phyloP scores from a whole-genome alignment of 768 basidiomycete genomes.

The Lactifluus subvellereus region DNA sequence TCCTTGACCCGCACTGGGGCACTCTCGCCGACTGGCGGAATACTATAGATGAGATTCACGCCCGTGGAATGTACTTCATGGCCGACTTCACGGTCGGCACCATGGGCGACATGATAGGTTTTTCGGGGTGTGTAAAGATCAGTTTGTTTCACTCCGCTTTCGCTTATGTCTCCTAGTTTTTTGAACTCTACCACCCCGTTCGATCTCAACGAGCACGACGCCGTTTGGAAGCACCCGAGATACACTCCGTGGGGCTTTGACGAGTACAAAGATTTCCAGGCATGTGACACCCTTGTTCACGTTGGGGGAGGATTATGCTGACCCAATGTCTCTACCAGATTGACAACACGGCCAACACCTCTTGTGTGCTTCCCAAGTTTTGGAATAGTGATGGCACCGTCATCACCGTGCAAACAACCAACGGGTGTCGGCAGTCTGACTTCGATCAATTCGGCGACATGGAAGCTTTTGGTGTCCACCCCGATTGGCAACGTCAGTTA shows the following conservation, averaged over 20 bases:
- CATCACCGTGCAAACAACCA: constrained; percentile 46
- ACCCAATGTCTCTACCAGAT: constrained; percentile 37
- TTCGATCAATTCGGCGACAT: constrained; percentile 97
- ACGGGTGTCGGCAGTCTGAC: constrained; percentile 76
- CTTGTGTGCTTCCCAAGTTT: constrained; percentile 72
- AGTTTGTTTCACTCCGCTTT: constrained; percentile 12
- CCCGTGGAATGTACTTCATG: constrained; percentile 86
- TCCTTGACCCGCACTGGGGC: constrained; percentile 92
- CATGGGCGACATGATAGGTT: constrained; percentile 83
- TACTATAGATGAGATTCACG: constrained; percentile 71
- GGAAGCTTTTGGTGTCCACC: constrained; percentile 96
- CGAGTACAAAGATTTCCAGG: constrained; percentile 77
- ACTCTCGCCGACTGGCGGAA: constrained; percentile 72
- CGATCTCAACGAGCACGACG: constrained; percentile 62
- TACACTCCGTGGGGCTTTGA: constrained; percentile 85
- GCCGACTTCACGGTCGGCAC: constrained; percentile 93
- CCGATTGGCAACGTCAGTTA: constrained; percentile 89
- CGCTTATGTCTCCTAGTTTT: constrained; percentile 41
- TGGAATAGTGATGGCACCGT: constrained; percentile 73
- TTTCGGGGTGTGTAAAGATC: constrained; percentile 56
- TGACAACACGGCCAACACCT: constrained; percentile 61
- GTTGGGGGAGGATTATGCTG: constrained; percentile 3
- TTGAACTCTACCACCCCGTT: constrained; percentile 82
- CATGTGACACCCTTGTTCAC: constrained; percentile 29
- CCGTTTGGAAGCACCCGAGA: constrained; percentile 65